Percentiles rank a stretch among this genome's conserved stretches.
phyloP scores from a whole-genome alignment of 1,284 basidiomycete species.

The Rhizoctonia solani region DNA sequence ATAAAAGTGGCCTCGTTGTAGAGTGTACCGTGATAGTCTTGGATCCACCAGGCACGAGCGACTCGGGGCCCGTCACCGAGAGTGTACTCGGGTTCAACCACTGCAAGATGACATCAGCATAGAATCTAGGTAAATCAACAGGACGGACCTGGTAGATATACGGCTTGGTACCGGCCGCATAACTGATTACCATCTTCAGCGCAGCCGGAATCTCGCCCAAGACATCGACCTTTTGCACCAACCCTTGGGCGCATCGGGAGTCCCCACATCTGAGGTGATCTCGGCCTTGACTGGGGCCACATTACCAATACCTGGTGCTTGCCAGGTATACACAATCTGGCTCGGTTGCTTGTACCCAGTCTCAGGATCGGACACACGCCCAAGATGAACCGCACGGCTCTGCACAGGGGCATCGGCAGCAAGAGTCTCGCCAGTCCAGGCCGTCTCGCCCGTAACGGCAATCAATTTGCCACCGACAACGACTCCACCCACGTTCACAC shows the following conservation, averaged over 20 bases:
- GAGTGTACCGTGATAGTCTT: slow-evolving; percentile 63
- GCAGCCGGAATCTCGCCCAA: slow-evolving; percentile 95
- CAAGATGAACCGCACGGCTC: slow-evolving; percentile 72
- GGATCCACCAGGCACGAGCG: slow-evolving; percentile 48
- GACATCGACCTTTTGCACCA: slow-evolving; percentile 97
- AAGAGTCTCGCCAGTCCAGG: slow-evolving; percentile 62
- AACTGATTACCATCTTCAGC: slow-evolving; percentile 85
- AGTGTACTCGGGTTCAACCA: slow-evolving; percentile 80
- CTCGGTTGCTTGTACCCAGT: slow-evolving; percentile 84
- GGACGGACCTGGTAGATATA: slow-evolving; percentile 84
- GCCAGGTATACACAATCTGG: slow-evolving; percentile 78
- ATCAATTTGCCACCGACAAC: slow-evolving; percentile 78
- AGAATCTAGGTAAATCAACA: slow-evolving; percentile 50
- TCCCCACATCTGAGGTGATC: slow-evolving; percentile 62
- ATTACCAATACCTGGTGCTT: slow-evolving; percentile 64
- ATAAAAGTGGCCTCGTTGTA: slow-evolving; percentile 95
- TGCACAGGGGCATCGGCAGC: slow-evolving; percentile 54
- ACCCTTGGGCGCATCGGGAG: slow-evolving; percentile 63
- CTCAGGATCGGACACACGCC: slow-evolving; percentile 63
- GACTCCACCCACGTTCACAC: slow-evolving; percentile 83
- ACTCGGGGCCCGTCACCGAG: slow-evolving; percentile 65
- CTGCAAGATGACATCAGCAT: slow-evolving; percentile 50
- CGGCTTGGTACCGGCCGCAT: slow-evolving; percentile 89
- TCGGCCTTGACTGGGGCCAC: slow-evolving; percentile 61
- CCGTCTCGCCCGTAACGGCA: slow-evolving; percentile 71